Base-by-base conservation (phyloP, 352 stramenopile genomes). In the Pythium volutum region DNA sequence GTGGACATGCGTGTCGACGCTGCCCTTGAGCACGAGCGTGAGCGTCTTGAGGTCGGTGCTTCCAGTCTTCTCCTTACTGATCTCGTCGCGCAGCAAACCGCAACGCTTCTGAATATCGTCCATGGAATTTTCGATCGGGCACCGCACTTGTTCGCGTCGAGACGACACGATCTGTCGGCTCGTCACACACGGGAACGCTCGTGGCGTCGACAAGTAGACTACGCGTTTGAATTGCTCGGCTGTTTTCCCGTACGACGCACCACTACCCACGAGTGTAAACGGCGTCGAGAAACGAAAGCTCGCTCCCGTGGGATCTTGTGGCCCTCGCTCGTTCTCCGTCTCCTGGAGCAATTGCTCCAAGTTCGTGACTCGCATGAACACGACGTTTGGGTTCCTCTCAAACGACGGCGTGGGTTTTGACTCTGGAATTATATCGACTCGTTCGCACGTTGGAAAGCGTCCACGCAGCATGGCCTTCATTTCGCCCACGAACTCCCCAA, bases 21-120 rank as follows among this genome's bases (percentile, higher is more conserved):
- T 93, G 4, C 83, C 83, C 62, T 93, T 93, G 11, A 93, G 75
- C 41, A 93, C 75, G 20, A 89, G 73, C 20, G 77, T 93, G 27
- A 93, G 64, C 10, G 81, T 87, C 61, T 93, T 91, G 39, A 91
- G 54, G 54, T 93, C 83, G 0, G 73, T 88, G 15, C 57, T 62
- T 0, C 77, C 71, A 11, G 53, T 45, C 2, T 53, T 55, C 42
- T 88, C 78, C 36, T 89, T 89, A 27, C 66, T 55, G 23, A 91
- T 72, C 50, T 91, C 77, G 12, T 76, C 67, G 27, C 75, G 69
- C 6, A 93, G 63, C 54, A 89, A 29, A 0, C 51, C 42, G 22
- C 76, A 88, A 9, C 84, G 81, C 54, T 88, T 91, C 11, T 60
- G 65, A 41, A 93, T 87, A 55, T 93, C 84, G 62, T 90, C 84